Evolutionary conservation across 257 asterid genomes (phyloP).

Genomic region (Cynanchum wilfordii): DNA sequence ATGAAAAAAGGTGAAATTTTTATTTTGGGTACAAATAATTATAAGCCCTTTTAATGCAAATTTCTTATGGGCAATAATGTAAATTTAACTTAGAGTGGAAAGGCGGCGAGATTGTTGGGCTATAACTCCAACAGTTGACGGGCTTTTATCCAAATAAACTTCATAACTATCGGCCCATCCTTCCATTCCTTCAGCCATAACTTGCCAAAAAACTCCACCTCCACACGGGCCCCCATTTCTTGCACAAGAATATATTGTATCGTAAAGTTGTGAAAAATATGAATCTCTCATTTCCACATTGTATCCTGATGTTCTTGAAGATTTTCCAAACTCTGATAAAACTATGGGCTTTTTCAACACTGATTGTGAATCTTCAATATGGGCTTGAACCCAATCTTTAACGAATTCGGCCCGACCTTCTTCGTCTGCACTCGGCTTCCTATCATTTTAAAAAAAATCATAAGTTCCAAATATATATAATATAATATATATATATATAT

Average conservation of each 20-base stretch:
- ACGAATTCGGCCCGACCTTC: constrained; percentile 35
- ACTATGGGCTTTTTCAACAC: constrained; percentile 40
- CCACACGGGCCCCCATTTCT: constrained; percentile 47
- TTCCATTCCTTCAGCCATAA: constrained; percentile 54
- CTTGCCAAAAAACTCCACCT: constrained; percentile 55
- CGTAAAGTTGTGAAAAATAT: constrained; percentile 27
- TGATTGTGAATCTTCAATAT: constrained; percentile 37
- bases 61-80: neutral
- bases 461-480: no score
- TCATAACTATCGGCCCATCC: constrained; percentile 53
- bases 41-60: no score
- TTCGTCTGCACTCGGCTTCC: constrained; percentile 37
- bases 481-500: no score
- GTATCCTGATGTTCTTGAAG: constrained; percentile 40
- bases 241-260: constrained; percentile 32
- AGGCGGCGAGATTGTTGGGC: constrained; percentile 33
- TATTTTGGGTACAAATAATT: no score
- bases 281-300: constrained; percentile 26
- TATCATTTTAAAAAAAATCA: neutral
- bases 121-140: constrained; percentile 42
- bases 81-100: neutral
- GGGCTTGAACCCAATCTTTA: constrained; percentile 39
- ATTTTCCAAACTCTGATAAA: constrained; percentile 53
- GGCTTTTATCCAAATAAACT: constrained; percentile 35
- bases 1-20: no score